Percentiles rank a stretch among this genome's conserved stretches.
These are phyloP conservation scores for Aureobasidium sp. DNA, from an alignment of 2,329 filamentous ascomycete genomes.

Conservation along the genomic window DNA sequence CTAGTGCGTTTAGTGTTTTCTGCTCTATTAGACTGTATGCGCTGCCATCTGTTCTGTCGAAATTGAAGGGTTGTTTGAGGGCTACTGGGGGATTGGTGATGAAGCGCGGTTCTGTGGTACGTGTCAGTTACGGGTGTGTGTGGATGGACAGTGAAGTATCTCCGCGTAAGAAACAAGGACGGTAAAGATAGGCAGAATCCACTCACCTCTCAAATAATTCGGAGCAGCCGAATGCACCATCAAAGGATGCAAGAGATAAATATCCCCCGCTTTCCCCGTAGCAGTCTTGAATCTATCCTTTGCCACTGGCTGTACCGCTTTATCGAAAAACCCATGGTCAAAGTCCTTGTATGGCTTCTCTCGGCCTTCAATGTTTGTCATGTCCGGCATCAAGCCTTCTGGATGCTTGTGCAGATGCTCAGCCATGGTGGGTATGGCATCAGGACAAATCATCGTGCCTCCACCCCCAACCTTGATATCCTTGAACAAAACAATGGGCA, in stretches of 20 bases:
- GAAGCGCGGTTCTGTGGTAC: constrained; percentile 29
- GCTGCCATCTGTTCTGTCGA: constrained; percentile 41
- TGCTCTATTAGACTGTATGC: constrained; percentile 51
- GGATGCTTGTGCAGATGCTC: constrained; percentile 48
- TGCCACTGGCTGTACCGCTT: constrained; percentile 29
- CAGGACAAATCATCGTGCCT: constrained; percentile 58
- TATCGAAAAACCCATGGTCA: constrained; percentile 35
- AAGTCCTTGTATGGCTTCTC: constrained; percentile 34
- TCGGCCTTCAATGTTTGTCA: constrained; percentile 49
- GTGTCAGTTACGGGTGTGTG: no score
- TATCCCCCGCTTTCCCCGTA: constrained; percentile 48
- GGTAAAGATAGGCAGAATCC: no score
- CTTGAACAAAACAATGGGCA: constrained; percentile 62
- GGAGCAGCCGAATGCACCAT: constrained; percentile 52
- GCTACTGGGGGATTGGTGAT: constrained; percentile 52
- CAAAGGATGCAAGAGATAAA: constrained; percentile 53
- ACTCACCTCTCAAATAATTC: constrained; percentile 32
- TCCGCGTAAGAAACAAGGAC: no score
- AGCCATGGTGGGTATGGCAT: constrained; percentile 52
- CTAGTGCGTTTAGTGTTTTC: constrained; percentile 47
- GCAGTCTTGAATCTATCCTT: constrained; percentile 48
- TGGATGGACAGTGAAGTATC: no score
- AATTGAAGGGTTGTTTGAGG: constrained; percentile 46
- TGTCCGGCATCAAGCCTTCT: constrained; percentile 58
- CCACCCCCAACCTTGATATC: constrained; percentile 56